Conservation (phyloP, 805 yeast species). For the Barnettozyma sp. region DNA sequence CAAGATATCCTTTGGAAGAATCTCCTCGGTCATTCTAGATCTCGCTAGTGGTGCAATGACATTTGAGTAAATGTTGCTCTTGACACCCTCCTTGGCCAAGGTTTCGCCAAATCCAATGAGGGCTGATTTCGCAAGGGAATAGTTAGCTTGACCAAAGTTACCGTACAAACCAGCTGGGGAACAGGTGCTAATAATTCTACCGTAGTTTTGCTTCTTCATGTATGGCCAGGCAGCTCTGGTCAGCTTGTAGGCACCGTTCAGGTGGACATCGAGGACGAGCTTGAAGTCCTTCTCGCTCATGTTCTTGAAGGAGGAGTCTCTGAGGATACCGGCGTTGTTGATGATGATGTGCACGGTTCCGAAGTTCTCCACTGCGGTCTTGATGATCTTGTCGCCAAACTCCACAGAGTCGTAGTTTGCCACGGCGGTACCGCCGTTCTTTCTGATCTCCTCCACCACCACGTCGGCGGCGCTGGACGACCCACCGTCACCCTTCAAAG, state of each 20-base stretch:
- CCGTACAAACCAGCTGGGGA: constrained; percentile 98
- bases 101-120: constrained; percentile 90
- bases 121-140: constrained; percentile 88
- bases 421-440: constrained; percentile 78
- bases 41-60: constrained; percentile 93
- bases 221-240: constrained; percentile 91
- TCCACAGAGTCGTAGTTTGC: constrained; percentile 91
- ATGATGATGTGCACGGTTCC: constrained; percentile 85
- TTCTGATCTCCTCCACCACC: constrained; percentile 77
- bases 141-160: constrained; percentile 94
- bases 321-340: constrained; percentile 92
- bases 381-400: constrained; percentile 76
- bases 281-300: constrained; percentile 78
- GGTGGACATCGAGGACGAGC: constrained; percentile 78
- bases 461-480: constrained; percentile 77
- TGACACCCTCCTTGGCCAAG: constrained; percentile 87
- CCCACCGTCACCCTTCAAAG: constrained; percentile 66
- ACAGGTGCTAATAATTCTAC: constrained; percentile 87
- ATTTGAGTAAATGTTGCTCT: constrained; percentile 76
- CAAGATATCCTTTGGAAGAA: constrained; percentile 79
- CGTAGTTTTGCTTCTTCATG: constrained; percentile 76
- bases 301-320: constrained; percentile 81
- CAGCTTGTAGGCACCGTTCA: constrained; percentile 81
- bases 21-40: constrained; percentile 91
- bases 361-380: constrained; percentile 78